Conservation (phyloP, 495 filamentous ascomycete species). For the Penicillium lividum region DNA sequence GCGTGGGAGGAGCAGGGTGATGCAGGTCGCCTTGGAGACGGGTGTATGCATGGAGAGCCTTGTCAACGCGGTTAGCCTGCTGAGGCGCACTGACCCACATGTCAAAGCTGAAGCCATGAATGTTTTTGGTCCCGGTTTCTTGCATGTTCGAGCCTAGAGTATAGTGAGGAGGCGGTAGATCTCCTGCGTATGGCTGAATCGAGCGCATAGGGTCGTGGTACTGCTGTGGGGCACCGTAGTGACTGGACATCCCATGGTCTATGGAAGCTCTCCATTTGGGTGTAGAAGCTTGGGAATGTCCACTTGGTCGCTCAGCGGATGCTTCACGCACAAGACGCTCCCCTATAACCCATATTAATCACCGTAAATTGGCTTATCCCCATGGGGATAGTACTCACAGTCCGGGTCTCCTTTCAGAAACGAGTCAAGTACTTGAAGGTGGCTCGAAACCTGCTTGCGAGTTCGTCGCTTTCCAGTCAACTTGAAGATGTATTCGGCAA, state of each 20-base stretch:
- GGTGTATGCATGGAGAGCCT: slow-evolving; percentile 52
- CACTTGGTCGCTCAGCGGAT: slow-evolving; percentile 38
- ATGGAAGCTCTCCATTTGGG: slow-evolving; percentile 45
- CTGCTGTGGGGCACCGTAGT: slow-evolving; percentile 32
- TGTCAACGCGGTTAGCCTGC: slow-evolving; percentile 42
- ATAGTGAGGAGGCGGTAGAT: slow-evolving; percentile 41
- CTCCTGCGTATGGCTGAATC: slow-evolving; percentile 37
- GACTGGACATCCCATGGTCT: slow-evolving; percentile 37
- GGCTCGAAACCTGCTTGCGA: slow-evolving; percentile 92
- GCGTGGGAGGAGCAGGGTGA: slow-evolving; percentile 40
- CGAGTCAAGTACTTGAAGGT: slow-evolving; percentile 93
- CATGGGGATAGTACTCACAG: slow-evolving; percentile 31
- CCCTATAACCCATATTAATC: slow-evolving; percentile 32
- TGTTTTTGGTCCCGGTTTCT: slow-evolving; percentile 30
- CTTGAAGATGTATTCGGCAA: slow-evolving; percentile 76
- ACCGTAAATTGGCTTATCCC: background rate
- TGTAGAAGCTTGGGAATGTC: slow-evolving; percentile 35
- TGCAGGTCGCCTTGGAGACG: slow-evolving; percentile 46
- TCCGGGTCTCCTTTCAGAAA: slow-evolving; percentile 66
- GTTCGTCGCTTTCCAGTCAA: slow-evolving; percentile 64
- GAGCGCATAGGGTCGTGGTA: slow-evolving; percentile 40
- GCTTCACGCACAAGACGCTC: slow-evolving; percentile 47
- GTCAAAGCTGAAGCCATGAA: slow-evolving; percentile 50
- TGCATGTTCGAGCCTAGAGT: slow-evolving; percentile 40
- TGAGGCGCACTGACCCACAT: slow-evolving; percentile 53